Evolutionary conservation across 495 filamentous ascomycete species (phyloP).

Genomic region (Hyaloscypha bicolor): DNA sequence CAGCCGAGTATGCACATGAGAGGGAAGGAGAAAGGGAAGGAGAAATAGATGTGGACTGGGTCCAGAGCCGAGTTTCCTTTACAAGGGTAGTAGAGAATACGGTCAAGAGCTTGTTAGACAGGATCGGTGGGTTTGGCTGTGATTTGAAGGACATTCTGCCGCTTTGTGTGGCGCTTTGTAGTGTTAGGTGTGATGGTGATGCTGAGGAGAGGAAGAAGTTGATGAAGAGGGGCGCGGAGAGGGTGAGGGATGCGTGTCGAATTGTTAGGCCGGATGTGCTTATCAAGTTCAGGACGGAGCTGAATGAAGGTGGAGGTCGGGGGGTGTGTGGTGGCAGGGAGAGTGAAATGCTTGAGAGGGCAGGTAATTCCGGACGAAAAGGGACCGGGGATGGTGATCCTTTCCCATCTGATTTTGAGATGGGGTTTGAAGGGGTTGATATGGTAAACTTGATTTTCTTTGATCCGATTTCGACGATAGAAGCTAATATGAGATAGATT

Average conservation of each 20-base stretch:
- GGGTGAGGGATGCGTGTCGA: constrained; percentile 23
- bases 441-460: constrained; percentile 5
- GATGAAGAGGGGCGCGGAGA: constrained; percentile 26
- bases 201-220: constrained; percentile 20
- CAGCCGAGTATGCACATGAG: background rate
- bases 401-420: background rate
- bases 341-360: background rate
- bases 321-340: background rate
- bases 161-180: constrained; percentile 24
- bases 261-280: constrained; percentile 13
- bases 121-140: constrained; percentile 30
- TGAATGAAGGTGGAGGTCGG: background rate
- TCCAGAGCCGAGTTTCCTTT: constrained; percentile 23
- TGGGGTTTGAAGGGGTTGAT: constrained; percentile 5
- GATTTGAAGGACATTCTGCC: constrained; percentile 30
- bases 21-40: background rate
- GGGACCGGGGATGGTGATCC: background rate
- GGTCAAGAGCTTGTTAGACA: constrained; percentile 20
- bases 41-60: background rate
- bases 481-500: background rate
- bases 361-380: background rate
- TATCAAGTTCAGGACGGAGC: background rate
- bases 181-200: constrained; percentile 24
- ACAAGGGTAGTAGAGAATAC: constrained; percentile 30
- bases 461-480: background rate